Evolutionary conservation across 768 basidiomycete genomes (phyloP).

Genomic region (Serendipita indica): DNA sequence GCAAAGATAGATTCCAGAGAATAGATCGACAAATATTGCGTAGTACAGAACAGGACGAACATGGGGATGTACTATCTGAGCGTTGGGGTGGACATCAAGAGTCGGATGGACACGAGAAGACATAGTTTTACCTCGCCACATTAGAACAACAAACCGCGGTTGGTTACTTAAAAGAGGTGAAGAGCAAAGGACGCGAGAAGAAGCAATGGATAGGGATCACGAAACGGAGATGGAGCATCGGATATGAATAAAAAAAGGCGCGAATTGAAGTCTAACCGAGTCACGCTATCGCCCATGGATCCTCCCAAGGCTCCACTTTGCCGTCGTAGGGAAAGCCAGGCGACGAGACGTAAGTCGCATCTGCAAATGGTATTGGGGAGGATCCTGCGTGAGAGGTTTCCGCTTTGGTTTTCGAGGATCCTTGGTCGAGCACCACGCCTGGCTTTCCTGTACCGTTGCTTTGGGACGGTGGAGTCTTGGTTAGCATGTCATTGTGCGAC

Average conservation of each 20-base stretch:
- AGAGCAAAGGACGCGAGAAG: neutral
- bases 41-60: slow-evolving; percentile 5
- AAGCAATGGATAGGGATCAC: neutral
- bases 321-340: neutral
- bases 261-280: neutral
- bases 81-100: too few relatives aligned
- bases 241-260: neutral
- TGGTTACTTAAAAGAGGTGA: neutral
- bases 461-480: neutral
- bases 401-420: neutral
- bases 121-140: too few relatives aligned
- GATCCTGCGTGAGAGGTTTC: neutral
- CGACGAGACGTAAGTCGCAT: neutral
- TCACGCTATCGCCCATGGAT: slow-evolving; percentile 7
- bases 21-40: neutral
- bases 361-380: neutral
- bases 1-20: neutral
- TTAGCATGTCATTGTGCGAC: neutral
- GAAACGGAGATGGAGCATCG: neutral
- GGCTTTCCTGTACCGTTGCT: too few relatives aligned
- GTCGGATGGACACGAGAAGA: too few relatives aligned
- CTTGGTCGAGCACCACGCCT: too few relatives aligned
- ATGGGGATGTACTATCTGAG: neutral
- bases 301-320: neutral
- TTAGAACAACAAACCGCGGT: slow-evolving; percentile 5